phyloP scores from a whole-genome alignment of 2,329 filamentous ascomycete species.

The Aspergillus fischeri region DNA sequence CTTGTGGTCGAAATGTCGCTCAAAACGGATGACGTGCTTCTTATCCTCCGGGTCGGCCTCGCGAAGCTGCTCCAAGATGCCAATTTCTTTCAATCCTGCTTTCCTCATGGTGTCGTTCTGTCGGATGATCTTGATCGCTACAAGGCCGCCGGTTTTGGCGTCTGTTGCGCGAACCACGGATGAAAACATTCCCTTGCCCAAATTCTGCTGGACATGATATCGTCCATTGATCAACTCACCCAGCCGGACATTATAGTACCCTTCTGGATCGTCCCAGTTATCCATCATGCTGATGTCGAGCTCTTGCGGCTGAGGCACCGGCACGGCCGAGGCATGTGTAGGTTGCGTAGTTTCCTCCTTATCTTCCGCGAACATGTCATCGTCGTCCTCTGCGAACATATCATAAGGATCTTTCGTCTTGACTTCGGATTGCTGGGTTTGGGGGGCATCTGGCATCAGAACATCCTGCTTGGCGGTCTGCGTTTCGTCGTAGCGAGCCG shows the following conservation, averaged over 20 bases:
- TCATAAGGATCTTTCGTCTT: slow-evolving; percentile 54
- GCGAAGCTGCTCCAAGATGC: slow-evolving; percentile 83
- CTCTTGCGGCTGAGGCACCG: slow-evolving; percentile 53
- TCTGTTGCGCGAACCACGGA: slow-evolving; percentile 89
- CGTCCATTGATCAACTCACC: slow-evolving; percentile 85
- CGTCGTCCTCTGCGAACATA: slow-evolving; percentile 64
- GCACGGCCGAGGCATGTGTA: slow-evolving; percentile 47
- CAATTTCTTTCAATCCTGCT: slow-evolving; percentile 89
- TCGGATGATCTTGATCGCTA: slow-evolving; percentile 96
- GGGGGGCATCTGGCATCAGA: slow-evolving; percentile 39
- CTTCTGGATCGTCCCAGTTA: slow-evolving; percentile 89
- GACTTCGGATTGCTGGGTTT: slow-evolving; percentile 34
- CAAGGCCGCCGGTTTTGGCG: slow-evolving; percentile 66
- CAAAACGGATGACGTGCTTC: slow-evolving; percentile 85
- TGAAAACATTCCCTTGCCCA: slow-evolving; percentile 95
- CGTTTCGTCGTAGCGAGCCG: slow-evolving; percentile 57
- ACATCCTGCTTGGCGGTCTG: slow-evolving; percentile 51
- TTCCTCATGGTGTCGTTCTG: slow-evolving; percentile 92
- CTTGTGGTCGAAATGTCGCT: slow-evolving; percentile 88
- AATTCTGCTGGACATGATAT: slow-evolving; percentile 80
- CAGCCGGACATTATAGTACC: slow-evolving; percentile 92
- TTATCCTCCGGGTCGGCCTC: slow-evolving; percentile 81
- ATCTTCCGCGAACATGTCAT: slow-evolving; percentile 89
- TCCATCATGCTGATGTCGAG: slow-evolving; percentile 74
- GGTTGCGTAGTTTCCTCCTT: slow-evolving; percentile 48